These are phyloP conservation scores for Cladosporium colombiae DNA, from an alignment of 2,329 filamentous ascomycete species.

Conservation along the genomic window DNA sequence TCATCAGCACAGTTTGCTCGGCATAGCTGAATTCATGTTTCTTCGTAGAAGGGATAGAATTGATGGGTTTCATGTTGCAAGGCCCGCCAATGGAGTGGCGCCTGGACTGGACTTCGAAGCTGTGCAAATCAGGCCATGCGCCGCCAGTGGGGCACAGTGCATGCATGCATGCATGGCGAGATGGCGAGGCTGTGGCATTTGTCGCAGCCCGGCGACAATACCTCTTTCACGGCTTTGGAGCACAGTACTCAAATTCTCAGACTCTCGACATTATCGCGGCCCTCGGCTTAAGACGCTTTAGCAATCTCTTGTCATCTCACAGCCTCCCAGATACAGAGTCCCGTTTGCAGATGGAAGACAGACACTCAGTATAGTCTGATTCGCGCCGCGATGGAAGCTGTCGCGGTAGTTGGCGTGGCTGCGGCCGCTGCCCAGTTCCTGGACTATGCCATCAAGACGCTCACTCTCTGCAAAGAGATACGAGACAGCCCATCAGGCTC, in stretches of 20 bases:
- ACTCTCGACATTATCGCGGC: neutral
- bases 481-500: constrained; percentile 8
- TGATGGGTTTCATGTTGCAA: neutral
- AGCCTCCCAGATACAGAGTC: neutral
- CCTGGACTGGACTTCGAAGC: neutral
- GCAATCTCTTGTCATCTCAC: neutral
- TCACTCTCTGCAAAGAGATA: constrained; percentile 12
- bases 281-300: neutral
- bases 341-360: neutral
- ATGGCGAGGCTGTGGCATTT: constrained; percentile 5
- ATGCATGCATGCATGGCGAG: constrained; percentile 8
- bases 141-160: neutral
- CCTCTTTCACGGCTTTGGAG: neutral
- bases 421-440: constrained; percentile 12
- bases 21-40: neutral
- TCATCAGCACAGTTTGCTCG: neutral
- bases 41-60: neutral
- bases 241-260: neutral
- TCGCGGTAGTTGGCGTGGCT: neutral
- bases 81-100: neutral
- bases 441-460: constrained; percentile 1
- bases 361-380: neutral
- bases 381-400: neutral
- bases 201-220: neutral
- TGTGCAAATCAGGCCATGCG: neutral